Evolutionary conservation across 2,329 filamentous ascomycete species (phyloP), one percentile per base, ranked within the genome.

Genomic region (Chaetomiaceae sp.): DNA sequence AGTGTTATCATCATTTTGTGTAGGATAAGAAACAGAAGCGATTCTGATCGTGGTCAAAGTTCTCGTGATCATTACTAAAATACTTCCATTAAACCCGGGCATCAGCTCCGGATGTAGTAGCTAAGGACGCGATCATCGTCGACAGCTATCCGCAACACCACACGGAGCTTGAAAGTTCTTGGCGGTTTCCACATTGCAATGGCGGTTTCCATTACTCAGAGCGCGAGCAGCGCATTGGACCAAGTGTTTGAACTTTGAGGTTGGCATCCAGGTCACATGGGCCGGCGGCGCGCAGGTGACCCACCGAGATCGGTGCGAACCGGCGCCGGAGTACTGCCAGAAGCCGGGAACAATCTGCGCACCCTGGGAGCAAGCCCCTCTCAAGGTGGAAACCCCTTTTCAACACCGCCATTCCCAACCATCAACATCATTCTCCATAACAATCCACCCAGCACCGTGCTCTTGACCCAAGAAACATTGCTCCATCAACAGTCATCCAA

Each of bases 341-440:
- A 36, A 27, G 30, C 46, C 37, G 40, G 36, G 29, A 32, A 32
- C 29, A 32, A n/a, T 32, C 29, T 24, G 22, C 22, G 6, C 34
- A 30, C 24, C 35, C 32, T 27, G 15, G 33, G 42, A 49, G 24
- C 43, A 43, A 36, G 17, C 40, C 7, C 24, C n/a, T 15, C 30
- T 32, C 33, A 20, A 14, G 39, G 39, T n/a, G n/a, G 32, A 33
- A 39, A 38, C 45, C 42, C 38, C 32, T 45, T 36, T 45, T 45
- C 42, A 51, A 55, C 54, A 58, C 56, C 56, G 56, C 56, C 51
- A 54, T 55, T 57, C 50, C 43, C 44, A 27, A 32, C 42, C 47
- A 17, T 39, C 11, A 14, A 47, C 36, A 22, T 36, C 34, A n/a
- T 37, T 35, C 43, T 20, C 12, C 38, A 30, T 45, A 9, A 24